Conservation (phyloP, 2,329 filamentous ascomycete species). For the Diplocarpon mali region DNA sequence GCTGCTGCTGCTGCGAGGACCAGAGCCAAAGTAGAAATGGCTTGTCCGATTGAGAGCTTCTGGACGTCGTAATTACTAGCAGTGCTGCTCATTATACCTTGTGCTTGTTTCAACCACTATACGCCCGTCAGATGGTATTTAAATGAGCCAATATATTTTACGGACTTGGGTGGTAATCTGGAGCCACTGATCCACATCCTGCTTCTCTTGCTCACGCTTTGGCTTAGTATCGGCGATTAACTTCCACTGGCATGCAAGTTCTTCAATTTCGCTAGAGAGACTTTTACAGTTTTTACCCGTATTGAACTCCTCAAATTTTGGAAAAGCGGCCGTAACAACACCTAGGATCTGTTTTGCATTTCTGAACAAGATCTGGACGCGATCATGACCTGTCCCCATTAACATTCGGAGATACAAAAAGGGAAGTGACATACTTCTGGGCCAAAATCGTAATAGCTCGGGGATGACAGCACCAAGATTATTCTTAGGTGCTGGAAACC, state of each 20-base stretch:
- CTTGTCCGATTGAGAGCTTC: constrained; percentile 41
- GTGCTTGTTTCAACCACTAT: constrained; percentile 36
- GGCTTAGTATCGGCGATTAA: constrained; percentile 23
- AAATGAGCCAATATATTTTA: background rate
- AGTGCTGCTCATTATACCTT: constrained; percentile 73
- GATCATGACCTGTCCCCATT: constrained; percentile 35
- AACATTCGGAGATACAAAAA: background rate
- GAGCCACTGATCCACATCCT: constrained; percentile 32
- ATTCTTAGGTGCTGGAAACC: constrained; percentile 80
- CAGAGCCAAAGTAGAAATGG: constrained; percentile 28
- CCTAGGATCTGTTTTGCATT: constrained; percentile 75
- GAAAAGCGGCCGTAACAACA: constrained; percentile 66
- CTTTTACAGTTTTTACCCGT: constrained; percentile 16
- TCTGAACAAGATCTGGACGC: constrained; percentile 56
- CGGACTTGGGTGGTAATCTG: constrained; percentile 34
- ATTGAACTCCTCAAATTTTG: constrained; percentile 34
- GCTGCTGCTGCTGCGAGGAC: constrained; percentile 29
- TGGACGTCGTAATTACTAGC: constrained; percentile 83
- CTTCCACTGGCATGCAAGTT: constrained; percentile 62
- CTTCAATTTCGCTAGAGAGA: constrained; percentile 32
- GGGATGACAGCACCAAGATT: constrained; percentile 79
- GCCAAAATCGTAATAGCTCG: constrained; percentile 71
- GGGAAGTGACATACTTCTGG: constrained; percentile 37
- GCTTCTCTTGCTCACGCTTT: constrained; percentile 11
- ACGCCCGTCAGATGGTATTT: constrained; percentile 12